phyloP scores from a whole-genome alignment of 192 early-diverging fungal genomes.

The Phlyctochytrium arcticum region DNA sequence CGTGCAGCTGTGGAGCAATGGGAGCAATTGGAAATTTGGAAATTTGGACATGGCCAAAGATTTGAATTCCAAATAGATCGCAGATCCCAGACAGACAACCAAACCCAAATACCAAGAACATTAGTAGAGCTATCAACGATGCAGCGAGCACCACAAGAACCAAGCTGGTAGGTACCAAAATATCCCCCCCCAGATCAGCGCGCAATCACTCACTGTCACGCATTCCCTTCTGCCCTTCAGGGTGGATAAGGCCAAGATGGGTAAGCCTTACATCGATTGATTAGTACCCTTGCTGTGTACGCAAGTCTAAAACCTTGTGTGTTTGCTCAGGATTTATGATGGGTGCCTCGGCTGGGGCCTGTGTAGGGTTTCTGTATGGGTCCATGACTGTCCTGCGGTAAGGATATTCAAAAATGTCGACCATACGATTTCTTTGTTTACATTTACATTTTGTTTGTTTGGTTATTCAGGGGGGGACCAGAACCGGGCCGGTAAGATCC shows the following conservation, averaged over 20 bases:
- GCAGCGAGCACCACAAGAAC: too few species aligned
- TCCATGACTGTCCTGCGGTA: slow-evolving; percentile 25
- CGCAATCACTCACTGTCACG: too few species aligned
- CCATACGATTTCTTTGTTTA: neutral
- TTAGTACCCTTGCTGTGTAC: neutral
- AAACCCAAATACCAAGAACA: too few species aligned
- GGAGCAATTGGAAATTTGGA: too few species aligned
- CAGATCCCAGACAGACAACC: too few species aligned
- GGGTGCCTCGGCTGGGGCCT: slow-evolving; percentile 27
- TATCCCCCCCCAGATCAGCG: too few species aligned
- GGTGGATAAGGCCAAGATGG: slow-evolving; percentile 7
- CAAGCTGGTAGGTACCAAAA: too few species aligned
- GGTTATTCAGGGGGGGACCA: slow-evolving; percentile 12
- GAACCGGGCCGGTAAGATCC: slow-evolving; percentile 16
- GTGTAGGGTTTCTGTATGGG: slow-evolving; percentile 27
- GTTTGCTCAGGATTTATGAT: slow-evolving; percentile 20
- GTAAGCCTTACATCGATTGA: neutral
- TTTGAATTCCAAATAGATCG: too few species aligned
- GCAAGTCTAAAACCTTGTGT: neutral
- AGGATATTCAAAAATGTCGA: neutral
- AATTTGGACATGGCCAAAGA: too few species aligned
- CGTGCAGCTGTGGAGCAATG: too few species aligned
- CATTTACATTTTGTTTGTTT: neutral
- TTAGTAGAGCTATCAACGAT: too few species aligned
- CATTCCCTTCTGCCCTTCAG: too few species aligned